Evolutionary conservation across 805 yeast species (phyloP), one percentile per base, ranked within the genome.

Genomic region (Lachancea dasiensis): DNA sequence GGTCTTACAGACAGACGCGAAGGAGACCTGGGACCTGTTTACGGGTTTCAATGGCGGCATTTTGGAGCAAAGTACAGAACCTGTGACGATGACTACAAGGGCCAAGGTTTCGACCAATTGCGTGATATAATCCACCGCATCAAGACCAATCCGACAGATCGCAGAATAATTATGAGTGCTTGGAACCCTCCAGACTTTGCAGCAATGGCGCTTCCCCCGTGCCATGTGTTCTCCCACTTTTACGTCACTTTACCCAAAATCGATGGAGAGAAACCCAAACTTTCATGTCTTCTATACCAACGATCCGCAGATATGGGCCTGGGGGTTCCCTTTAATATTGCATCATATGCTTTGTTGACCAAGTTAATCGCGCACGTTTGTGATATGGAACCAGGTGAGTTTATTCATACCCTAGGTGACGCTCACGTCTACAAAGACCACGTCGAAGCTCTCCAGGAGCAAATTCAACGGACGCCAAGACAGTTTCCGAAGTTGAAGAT

Each of bases 11-110:
- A 83, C 42, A 78, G 95, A 56, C 69, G 87, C 42, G 96, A 78
- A 51, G 97, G 97, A 39, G 99, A 92, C 63, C 63, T 92, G 50
- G 99, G 99, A 1, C 98, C 99, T 1, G 97, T 92, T 2, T 92
- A 92, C 59, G 99, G 99, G 0, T 92, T 92, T 65, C 99, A 92
- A 63, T 92, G 99, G 99, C 78, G 99, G 53, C 98, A 92, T 63
- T 92, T 92, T 61, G 98, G 98, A 30, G 98, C 99, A 4, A 78
- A 84, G 48, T 92, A 92, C 59, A 68, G 55, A 22, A 87, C 86
- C 38, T 86, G 95, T 55, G 87, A 90, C 43, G 72, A 89, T 3
- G 94, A 92, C 56, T 92, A 92, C 56, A 57, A 81, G 0, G 90
- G 87, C 3, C 70, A 85, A 58, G 99, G 99, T 9, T 81, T 77